Conservation (phyloP, 331 rosid genomes). For the Pyracantha coccinea region DNA sequence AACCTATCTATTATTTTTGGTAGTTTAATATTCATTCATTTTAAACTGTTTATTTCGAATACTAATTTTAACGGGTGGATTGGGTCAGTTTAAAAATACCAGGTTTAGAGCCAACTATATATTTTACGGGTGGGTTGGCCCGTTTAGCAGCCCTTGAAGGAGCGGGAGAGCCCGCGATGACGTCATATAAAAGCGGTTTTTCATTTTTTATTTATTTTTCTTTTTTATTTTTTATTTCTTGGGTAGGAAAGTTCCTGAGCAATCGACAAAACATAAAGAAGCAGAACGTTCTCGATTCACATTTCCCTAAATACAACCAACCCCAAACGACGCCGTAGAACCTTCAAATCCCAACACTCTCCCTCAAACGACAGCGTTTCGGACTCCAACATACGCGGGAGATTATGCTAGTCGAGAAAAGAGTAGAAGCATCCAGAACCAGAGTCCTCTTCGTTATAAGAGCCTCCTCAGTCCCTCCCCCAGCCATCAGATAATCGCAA, state of each 20-base stretch:
- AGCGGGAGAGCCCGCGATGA: neutral
- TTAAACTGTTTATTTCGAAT: no score
- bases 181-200: neutral
- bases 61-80: accelerated
- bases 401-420: constrained; percentile 14
- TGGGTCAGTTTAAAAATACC: no score
- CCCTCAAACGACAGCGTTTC: no score
- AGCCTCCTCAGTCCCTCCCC: neutral
- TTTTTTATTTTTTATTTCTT: no score
- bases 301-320: neutral
- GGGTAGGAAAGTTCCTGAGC: neutral
- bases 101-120: no score
- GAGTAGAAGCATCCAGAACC: constrained; percentile 40
- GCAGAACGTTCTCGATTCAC: neutral
- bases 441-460: neutral
- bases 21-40: no score
- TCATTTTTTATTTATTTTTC: no score
- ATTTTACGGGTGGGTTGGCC: no score
- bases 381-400: neutral
- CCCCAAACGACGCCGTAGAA: neutral
- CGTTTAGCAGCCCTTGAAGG: no score
- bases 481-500: neutral
- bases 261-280: neutral
- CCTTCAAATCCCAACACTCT: neutral
- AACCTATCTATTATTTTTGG: no score